Evolutionary conservation across 129 eudicot species (phyloP).

Genomic region (Erigeron canadensis): DNA sequence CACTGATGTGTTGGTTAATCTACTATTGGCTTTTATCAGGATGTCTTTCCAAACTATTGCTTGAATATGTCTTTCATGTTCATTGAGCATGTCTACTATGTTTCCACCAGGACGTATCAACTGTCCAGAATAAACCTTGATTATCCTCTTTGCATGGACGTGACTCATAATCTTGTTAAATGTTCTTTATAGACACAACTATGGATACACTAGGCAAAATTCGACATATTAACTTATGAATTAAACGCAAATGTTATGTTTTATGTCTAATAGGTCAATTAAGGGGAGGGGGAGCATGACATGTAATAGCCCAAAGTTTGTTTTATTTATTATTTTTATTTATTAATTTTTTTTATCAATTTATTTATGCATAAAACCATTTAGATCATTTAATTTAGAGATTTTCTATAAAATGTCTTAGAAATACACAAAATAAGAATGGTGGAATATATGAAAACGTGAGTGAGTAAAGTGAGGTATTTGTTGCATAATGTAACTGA

Average conservation of each 20-base stretch:
- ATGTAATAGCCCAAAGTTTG: too few relatives aligned
- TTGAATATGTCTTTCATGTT: slow-evolving; percentile 82
- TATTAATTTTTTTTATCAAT: too few relatives aligned
- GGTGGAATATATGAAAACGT: too few relatives aligned
- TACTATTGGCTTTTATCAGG: slow-evolving; percentile 43
- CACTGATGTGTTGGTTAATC: slow-evolving; percentile 20
- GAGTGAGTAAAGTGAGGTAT: too few relatives aligned
- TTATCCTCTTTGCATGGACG: slow-evolving; percentile 47
- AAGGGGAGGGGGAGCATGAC: neutral
- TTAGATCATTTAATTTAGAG: neutral
- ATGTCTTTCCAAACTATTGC: slow-evolving; percentile 70
- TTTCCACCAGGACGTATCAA: slow-evolving; percentile 65
- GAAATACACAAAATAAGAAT: too few relatives aligned
- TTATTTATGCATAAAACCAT: too few relatives aligned
- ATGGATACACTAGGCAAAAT: neutral
- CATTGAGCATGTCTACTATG: slow-evolving; percentile 82
- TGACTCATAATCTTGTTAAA: slow-evolving; percentile 9
- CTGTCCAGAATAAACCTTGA: slow-evolving; percentile 77
- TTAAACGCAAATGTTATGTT: neutral
- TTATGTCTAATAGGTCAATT: neutral
- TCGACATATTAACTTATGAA: neutral
- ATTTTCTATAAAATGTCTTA: neutral
- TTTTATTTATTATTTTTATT: too few relatives aligned
- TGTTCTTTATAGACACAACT: slow-evolving; percentile 8
- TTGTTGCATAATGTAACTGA: too few relatives aligned